A percentile compares a stretch with the other conserved stretches of the same genome.
These are phyloP conservation scores for Globisporangium rhizosaccharum DNA, from an alignment of 352 stramenopile genomes.

Conservation along the genomic window DNA sequence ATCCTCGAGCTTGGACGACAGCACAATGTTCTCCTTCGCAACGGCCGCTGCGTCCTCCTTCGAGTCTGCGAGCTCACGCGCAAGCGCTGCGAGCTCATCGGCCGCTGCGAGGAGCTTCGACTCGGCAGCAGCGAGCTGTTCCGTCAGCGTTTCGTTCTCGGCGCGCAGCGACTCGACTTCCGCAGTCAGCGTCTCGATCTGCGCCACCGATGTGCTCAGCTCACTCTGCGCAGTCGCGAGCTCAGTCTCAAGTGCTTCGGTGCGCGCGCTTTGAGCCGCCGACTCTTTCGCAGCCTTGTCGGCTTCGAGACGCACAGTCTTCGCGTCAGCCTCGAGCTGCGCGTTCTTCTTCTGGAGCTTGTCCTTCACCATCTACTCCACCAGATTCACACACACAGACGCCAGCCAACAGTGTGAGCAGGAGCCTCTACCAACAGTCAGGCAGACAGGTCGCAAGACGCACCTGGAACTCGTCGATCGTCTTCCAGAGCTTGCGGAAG, in stretches of 20 bases:
- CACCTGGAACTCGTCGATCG: slow-evolving; percentile 40
- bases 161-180: slow-evolving; percentile 7
- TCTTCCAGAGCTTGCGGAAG: slow-evolving; percentile 48
- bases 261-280: slow-evolving; percentile 25
- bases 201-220: slow-evolving; percentile 8
- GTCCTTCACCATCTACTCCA: slow-evolving; percentile 29
- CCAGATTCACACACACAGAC: background rate
- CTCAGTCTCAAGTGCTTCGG: slow-evolving; percentile 21
- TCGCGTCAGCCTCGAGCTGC: slow-evolving; percentile 33
- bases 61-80: slow-evolving; percentile 21
- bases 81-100: slow-evolving; percentile 18
- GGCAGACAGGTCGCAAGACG: background rate
- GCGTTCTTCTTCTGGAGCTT: slow-evolving; percentile 40
- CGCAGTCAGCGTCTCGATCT: slow-evolving; percentile 3
- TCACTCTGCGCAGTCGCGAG: slow-evolving; percentile 19
- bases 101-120: slow-evolving; percentile 6
- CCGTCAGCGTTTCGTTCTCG: slow-evolving; percentile 8
- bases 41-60: slow-evolving; percentile 14
- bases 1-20: slow-evolving; percentile 14
- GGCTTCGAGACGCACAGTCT: slow-evolving; percentile 31
- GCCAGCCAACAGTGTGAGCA: background rate
- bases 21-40: slow-evolving; percentile 1
- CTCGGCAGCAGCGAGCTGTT: slow-evolving; percentile 12
- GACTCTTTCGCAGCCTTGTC: slow-evolving; percentile 32
- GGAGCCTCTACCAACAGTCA: background rate